Evolutionary conservation across 23 red algal genomes (phyloP).

Genomic region (Gracilaria gracilis): DNA sequence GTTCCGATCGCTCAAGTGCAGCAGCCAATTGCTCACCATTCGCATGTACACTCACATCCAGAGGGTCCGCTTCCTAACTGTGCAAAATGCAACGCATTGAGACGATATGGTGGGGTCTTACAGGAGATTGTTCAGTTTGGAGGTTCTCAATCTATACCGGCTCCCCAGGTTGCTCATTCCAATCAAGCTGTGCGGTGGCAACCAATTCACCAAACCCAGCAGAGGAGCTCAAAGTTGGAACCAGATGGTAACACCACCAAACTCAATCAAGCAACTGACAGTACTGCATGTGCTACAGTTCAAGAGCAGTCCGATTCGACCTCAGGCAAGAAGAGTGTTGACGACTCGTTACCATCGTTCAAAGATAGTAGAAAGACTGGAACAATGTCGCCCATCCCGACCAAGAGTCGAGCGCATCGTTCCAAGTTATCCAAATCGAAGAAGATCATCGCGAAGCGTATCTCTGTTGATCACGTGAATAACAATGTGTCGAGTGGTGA

Average conservation of each 20-base stretch:
- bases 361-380: background rate
- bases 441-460: background rate
- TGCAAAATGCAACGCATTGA: constrained; percentile 60
- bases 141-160: background rate
- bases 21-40: constrained; percentile 15
- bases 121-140: constrained; percentile 45
- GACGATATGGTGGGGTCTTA: constrained; percentile 61
- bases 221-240: background rate
- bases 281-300: constrained; percentile 11
- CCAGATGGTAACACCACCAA: background rate
- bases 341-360: constrained; percentile 13
- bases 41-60: constrained; percentile 46
- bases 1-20: constrained; percentile 23
- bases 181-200: background rate
- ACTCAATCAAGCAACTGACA: constrained; percentile 4
- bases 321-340: constrained; percentile 31
- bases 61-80: constrained; percentile 52
- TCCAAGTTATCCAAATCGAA: constrained; percentile 13
- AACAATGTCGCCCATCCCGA: background rate
- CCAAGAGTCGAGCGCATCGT: constrained; percentile 17
- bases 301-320: constrained; percentile 16
- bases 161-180: background rate
- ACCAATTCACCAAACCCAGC: background rate
- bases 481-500: constrained; percentile 26
- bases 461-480: background rate